phyloP scores from a whole-genome alignment of 2,329 filamentous ascomycete genomes.

The Sporothrix euskadiensis region DNA sequence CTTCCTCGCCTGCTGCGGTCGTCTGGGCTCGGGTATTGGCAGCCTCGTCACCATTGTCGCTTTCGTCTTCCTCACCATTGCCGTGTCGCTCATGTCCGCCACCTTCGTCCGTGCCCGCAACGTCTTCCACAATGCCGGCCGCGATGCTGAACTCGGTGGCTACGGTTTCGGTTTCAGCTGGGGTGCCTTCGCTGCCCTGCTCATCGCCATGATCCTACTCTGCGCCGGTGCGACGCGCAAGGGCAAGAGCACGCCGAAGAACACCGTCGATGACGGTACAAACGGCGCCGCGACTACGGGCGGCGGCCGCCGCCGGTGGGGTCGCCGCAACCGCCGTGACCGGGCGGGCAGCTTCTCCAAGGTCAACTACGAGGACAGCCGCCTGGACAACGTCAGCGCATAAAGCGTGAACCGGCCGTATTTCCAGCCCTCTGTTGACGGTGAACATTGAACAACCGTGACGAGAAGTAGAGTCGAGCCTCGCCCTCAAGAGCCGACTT shows the following conservation, averaged over 20 bases:
- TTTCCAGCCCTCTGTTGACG: background rate
- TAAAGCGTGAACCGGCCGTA: slow-evolving; percentile 8
- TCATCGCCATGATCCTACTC: slow-evolving; percentile 68
- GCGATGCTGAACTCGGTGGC: slow-evolving; percentile 60
- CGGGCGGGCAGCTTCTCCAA: slow-evolving; percentile 32
- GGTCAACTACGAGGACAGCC: slow-evolving; percentile 31
- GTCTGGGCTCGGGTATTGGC: slow-evolving; percentile 68
- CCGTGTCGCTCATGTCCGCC: slow-evolving; percentile 71
- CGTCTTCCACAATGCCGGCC: slow-evolving; percentile 58
- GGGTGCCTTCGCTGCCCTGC: slow-evolving; percentile 66
- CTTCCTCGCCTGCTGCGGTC: slow-evolving; percentile 68
- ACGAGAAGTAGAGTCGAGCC: background rate
- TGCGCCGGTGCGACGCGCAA: slow-evolving; percentile 56
- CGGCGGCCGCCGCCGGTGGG: background rate
- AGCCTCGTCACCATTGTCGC: slow-evolving; percentile 59
- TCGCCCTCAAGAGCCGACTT: background rate
- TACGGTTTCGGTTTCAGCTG: slow-evolving; percentile 78
- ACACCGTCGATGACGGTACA: background rate
- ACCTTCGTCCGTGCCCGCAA: slow-evolving; percentile 70
- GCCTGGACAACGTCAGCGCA: slow-evolving; percentile 26
- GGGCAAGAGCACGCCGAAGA: background rate
- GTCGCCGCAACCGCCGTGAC: slow-evolving; percentile 21
- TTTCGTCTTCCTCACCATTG: slow-evolving; percentile 68
- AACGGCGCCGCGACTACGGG: slow-evolving; percentile 5
- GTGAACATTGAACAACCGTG: background rate